These are phyloP conservation scores for Podospora conica DNA, from an alignment of 495 filamentous ascomycete species.

Conservation along the genomic window DNA sequence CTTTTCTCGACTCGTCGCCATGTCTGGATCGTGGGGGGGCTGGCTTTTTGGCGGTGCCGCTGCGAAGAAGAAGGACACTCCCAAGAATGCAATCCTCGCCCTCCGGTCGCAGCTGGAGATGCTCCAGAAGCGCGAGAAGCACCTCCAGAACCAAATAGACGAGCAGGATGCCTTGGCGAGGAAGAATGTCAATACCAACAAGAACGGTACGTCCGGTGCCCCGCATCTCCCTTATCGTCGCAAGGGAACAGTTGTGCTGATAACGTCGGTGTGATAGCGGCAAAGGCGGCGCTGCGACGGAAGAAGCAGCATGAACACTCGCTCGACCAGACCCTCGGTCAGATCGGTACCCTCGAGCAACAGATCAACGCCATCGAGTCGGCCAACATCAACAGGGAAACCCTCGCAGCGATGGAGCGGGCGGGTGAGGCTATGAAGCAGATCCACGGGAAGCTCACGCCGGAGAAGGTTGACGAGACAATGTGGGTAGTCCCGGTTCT, in stretches of 20 bases:
- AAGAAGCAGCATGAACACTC: conserved; percentile 93
- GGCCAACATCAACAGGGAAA: conserved; percentile 98
- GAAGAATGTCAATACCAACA: conserved; percentile 86
- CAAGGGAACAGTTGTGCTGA: conserved; percentile 8
- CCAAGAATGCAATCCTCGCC: conserved; percentile 92
- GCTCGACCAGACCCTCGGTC: conserved; percentile 79
- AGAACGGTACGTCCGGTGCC: conserved; percentile 60
- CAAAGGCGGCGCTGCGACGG: conserved; percentile 83
- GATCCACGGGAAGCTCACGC: conserved; percentile 84
- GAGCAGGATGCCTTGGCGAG: conserved; percentile 90
- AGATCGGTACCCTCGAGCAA: conserved; percentile 86
- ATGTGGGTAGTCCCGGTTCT: conserved; percentile 60
- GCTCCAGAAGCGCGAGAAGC: conserved; percentile 93
- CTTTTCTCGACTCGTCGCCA: conserved; percentile 24
- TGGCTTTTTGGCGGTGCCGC: conserved; percentile 78
- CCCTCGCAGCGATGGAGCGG: conserved; percentile 85
- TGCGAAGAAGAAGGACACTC: conserved; percentile 82
- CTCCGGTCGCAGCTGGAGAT: conserved; percentile 89
- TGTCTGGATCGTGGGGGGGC: conserved; percentile 62
- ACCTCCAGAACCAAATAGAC: conserved; percentile 82
- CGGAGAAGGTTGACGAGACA: conserved; percentile 88
- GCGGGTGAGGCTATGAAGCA: conserved; percentile 82
- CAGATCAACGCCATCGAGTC: conserved; percentile 96
- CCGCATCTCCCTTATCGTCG: not conserved
- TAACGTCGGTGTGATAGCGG: conserved; percentile 50